phyloP scores from a whole-genome alignment of 2,329 filamentous ascomycete species.

The Colletotrichum sp. region DNA sequence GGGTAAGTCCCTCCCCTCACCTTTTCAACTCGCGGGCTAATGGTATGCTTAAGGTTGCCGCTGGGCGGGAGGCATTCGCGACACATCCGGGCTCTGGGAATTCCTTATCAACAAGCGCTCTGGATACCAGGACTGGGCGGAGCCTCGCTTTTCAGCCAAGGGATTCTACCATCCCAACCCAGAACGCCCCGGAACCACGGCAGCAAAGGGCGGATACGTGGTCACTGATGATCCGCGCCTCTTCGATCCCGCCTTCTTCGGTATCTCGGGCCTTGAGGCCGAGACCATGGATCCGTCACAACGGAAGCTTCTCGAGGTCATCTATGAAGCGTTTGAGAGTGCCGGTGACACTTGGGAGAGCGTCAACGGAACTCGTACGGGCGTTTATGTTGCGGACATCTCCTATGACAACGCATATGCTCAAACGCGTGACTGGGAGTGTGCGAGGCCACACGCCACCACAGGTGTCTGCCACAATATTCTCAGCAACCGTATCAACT shows the following conservation, averaged over 20 bases:
- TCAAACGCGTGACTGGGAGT: background rate
- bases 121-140: background rate
- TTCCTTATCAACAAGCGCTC: conserved; percentile 13
- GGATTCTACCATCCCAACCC: background rate
- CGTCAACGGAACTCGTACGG: background rate
- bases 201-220: background rate
- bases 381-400: background rate
- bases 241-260: background rate
- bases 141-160: background rate
- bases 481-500: background rate
- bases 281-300: background rate
- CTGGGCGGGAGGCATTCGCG: background rate
- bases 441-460: background rate
- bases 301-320: background rate
- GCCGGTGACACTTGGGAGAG: background rate
- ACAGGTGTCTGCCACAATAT: background rate
- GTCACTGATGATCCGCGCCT: background rate
- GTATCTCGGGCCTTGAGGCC: fast-evolving
- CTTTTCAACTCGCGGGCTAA: background rate
- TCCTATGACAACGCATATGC: background rate
- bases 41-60: background rate
- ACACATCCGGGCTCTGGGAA: conserved; percentile 21
- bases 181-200: background rate
- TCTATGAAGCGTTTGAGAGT: background rate
- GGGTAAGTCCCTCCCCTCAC: background rate